A percentile compares a stretch with the other conserved stretches of the same genome.
phyloP scores from a whole-genome alignment of 78 protist species.

The Bodo saltans region DNA sequence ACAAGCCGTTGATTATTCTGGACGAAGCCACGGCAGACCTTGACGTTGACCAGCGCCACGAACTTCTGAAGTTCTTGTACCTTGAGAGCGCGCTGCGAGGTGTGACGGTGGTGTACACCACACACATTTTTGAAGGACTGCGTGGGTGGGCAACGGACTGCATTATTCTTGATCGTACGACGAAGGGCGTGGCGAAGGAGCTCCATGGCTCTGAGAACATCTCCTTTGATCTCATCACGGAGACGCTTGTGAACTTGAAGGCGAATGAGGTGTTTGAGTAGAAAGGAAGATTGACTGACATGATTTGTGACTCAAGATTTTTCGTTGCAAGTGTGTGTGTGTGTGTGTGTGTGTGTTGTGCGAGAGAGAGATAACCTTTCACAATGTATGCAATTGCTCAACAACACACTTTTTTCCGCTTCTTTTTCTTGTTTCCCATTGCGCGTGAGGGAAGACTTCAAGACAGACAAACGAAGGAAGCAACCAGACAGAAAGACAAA shows the following conservation, averaged over 20 bases:
- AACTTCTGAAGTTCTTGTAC: slow-evolving; percentile 31
- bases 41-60: slow-evolving; percentile 42
- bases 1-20: slow-evolving; percentile 20
- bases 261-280: neutral
- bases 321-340: too few relatives aligned
- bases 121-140: slow-evolving; percentile 61
- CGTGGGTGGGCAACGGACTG: slow-evolving; percentile 51
- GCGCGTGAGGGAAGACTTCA: too few relatives aligned
- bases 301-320: too few relatives aligned
- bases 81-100: neutral
- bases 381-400: too few relatives aligned
- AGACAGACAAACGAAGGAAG: too few relatives aligned
- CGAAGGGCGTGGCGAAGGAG: neutral
- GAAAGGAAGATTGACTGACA: too few relatives aligned
- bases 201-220: neutral
- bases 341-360: too few relatives aligned
- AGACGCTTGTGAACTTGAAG: neutral
- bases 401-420: too few relatives aligned
- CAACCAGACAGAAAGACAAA: too few relatives aligned
- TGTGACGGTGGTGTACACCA: slow-evolving; percentile 34
- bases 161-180: neutral
- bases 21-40: slow-evolving; percentile 59
- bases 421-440: too few relatives aligned
- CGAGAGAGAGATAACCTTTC: too few relatives aligned
- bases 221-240: neutral